Evolutionary conservation across 257 asterid species (phyloP), one percentile per base, ranked within the genome.

Genomic region (Solanum bulbocastanum): DNA sequence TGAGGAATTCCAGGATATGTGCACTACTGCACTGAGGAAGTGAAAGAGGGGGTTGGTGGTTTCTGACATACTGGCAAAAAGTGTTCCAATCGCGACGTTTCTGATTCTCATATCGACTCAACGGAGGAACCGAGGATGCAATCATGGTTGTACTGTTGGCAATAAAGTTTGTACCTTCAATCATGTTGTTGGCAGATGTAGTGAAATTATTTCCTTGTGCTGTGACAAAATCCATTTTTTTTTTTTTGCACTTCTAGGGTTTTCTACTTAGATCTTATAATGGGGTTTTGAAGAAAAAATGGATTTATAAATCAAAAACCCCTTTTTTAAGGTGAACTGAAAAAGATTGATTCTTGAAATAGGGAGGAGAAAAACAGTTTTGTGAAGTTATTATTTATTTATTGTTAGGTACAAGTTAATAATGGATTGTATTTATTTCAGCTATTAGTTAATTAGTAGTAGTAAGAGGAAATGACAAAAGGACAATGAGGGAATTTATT

Each of bases 81-180:
- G 93, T 91, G 86, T 87, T 91, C 93, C 93, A 91, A 75, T 91
- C 93, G 0, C 93, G 90, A 85, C 91, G 92, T 76, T 91, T 91
- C 15, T 90, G 92, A 83, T 91, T 91, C 76, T 88, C 92, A 40
- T 91, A 91, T 2, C 93, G 92, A 87, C 89, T 88, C 32, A 88
- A 25, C 3, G 72, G 88, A 56, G 65, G 84, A 39, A 36, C 30
- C 18, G 37, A 79, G 22, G 88, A 60, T 2, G 89, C 84, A 68
- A 40, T 20, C 52, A 30, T 35, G 11, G 83, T 78, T 27, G 66
- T 52, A 25, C 88, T 65, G 74, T 39, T 23, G 15, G 83, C 25
- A 46, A 35, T 22, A 11, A 42, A 73, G 49, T 52, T 79, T 39
- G 74, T 46, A 40, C 84, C 83, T 60, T 76, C 72, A 71, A 72